These are phyloP conservation scores for Remersonia thermophila DNA, from an alignment of 2,329 filamentous ascomycete species.

Conservation along the genomic window DNA sequence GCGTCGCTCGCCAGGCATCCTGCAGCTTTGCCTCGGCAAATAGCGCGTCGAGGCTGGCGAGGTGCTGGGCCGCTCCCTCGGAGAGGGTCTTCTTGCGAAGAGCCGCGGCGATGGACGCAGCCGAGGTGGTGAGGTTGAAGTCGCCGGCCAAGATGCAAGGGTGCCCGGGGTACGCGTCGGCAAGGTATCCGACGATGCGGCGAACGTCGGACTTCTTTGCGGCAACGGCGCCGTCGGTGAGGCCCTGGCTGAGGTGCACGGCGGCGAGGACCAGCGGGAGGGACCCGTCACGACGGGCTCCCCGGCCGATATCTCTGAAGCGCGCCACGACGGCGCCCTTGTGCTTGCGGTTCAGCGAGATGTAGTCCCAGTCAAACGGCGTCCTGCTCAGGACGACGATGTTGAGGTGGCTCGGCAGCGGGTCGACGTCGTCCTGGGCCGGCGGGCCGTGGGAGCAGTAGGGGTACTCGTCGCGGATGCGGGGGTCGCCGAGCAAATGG, in stretches of 20 bases:
- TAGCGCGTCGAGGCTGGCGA: slow-evolving; percentile 34
- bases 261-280: slow-evolving; percentile 39
- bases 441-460: slow-evolving; percentile 48
- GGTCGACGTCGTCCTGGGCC: slow-evolving; percentile 35
- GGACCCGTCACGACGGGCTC: slow-evolving; percentile 1
- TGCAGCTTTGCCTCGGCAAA: slow-evolving; percentile 34
- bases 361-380: slow-evolving; percentile 41
- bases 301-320: slow-evolving; percentile 22
- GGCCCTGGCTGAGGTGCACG: slow-evolving; percentile 49
- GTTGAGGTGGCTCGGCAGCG: slow-evolving; percentile 49
- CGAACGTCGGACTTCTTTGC: slow-evolving; percentile 45
- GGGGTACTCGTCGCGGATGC: slow-evolving; percentile 36
- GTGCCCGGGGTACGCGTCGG: slow-evolving; percentile 26
- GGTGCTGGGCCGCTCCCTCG: slow-evolving; percentile 28
- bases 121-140: slow-evolving; percentile 52
- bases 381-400: slow-evolving; percentile 46
- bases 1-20: slow-evolving; percentile 40
- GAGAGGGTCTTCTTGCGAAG: slow-evolving; percentile 42
- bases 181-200: slow-evolving; percentile 35
- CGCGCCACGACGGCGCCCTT: slow-evolving; percentile 43
- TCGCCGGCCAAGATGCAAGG: slow-evolving; percentile 50
- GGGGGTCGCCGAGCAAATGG: slow-evolving; percentile 35
- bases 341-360: slow-evolving; percentile 42
- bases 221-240: slow-evolving; percentile 45
- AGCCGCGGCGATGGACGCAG: slow-evolving; percentile 40